Base-by-base conservation (phyloP, 192 early-diverging fungal genomes). In the Coemansia sp. region DNA sequence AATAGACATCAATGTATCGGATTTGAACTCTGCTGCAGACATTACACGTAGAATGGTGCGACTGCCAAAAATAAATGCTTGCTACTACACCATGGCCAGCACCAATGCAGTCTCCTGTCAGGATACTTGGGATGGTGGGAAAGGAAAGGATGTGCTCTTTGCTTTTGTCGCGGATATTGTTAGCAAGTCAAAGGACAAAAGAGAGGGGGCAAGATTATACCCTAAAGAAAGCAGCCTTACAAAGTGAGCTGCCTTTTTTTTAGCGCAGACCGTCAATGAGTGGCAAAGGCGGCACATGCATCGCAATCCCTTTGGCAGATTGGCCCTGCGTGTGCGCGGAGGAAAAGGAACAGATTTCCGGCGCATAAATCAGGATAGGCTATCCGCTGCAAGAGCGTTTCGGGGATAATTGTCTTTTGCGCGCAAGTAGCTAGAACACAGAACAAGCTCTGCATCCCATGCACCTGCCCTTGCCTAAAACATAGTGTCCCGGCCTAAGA, bases 201-300 rank as follows among this genome's bases (percentile, higher is more conserved):
- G 32, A 35, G 7, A 35, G 32, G 27, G 14, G 27, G 29, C 27
- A 17, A 31, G 14, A 17, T 31, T 54, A 7, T 54, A 31, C 51
- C 51, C 51, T 54, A 54, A 54, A 54, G 27, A 51, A 51, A 29
- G 24, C n/a, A n/a, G 11, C 49, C 25, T 31, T 25, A 54, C 51
- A 54, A 54, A 54, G 51, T 27, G 51, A 12, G 9, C 15, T 11
- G 15, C 27, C 51, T 17, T 7, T 35, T 7, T 35, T 35, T 54
- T 54, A 12, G 29, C 9, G 45, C 51, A 54, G 27, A 54, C 27
- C 51, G 22, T 29, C 14, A 17, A 1, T 25, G 43, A 67, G 54
- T 53, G 46, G 25, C 65, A 59, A 35, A 42, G 57, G 65, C 38
- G 56, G 20, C 57, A 67, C 31, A 43, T 59, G 65, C 35, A 47